These are phyloP conservation scores for Rhizophagus clarus DNA, from an alignment of 192 early-diverging fungal species.

Conservation along the genomic window DNA sequence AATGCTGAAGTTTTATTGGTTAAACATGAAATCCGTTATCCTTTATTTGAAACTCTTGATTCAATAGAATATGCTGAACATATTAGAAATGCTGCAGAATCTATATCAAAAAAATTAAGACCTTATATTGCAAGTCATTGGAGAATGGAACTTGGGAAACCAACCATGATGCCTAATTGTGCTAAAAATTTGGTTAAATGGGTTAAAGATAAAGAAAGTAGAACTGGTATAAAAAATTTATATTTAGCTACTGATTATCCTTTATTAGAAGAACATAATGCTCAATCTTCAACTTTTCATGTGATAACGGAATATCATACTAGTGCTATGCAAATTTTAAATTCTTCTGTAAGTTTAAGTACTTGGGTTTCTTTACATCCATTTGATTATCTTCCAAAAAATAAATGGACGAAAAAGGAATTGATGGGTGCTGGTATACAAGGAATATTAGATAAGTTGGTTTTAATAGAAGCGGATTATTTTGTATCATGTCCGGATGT, in stretches of 20 bases:
- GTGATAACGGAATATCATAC: background rate
- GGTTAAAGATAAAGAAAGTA: background rate
- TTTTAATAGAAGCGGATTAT: constrained; percentile 1
- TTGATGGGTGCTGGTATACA: background rate
- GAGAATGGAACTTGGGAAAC: constrained; percentile 12
- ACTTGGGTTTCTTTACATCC: background rate
- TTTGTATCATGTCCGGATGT: background rate
- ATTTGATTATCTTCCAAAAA: background rate
- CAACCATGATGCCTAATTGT: background rate
- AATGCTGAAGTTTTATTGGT: background rate
- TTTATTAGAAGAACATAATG: background rate
- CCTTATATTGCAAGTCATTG: constrained; percentile 14
- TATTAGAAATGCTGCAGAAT: background rate
- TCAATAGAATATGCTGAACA: background rate
- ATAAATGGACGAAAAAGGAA: background rate
- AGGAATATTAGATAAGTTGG: constrained; percentile 7
- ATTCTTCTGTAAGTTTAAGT: background rate
- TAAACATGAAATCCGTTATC: background rate
- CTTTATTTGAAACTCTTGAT: background rate
- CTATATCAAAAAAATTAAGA: background rate
- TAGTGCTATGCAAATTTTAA: background rate
- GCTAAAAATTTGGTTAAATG: background rate
- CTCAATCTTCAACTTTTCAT: background rate
- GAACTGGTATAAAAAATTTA: constrained; percentile 9
- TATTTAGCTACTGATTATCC: constrained; percentile 36